These are phyloP conservation scores for Claviceps pazoutovae DNA, from an alignment of 2,329 filamentous ascomycete species.

Conservation along the genomic window DNA sequence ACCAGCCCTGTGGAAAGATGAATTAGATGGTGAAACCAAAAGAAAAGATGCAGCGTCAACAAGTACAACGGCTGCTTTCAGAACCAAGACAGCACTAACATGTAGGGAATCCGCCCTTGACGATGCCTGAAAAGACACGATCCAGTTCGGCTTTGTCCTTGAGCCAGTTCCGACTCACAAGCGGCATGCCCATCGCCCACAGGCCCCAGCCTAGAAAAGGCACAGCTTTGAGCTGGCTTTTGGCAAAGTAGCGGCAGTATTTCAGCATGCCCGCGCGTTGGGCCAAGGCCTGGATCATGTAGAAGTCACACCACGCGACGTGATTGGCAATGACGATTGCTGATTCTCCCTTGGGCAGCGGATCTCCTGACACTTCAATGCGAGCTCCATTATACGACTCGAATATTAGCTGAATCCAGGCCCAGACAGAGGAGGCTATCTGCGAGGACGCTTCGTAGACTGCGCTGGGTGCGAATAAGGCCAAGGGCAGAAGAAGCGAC, in stretches of 20 bases:
- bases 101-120: constrained; percentile 37
- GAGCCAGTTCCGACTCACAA: constrained; percentile 47
- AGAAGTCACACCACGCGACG: constrained; percentile 49
- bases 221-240: constrained; percentile 42
- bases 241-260: constrained; percentile 49
- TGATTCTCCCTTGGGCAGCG: constrained; percentile 37
- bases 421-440: constrained; percentile 41
- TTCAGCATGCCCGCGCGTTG: constrained; percentile 41
- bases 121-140: constrained; percentile 41
- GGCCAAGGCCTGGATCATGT: constrained; percentile 47
- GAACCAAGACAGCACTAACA: constrained; percentile 28
- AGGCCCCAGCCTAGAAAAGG: constrained; percentile 50
- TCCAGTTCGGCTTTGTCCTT: constrained; percentile 41
- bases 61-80: background rate
- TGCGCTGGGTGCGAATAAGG: constrained; percentile 30
- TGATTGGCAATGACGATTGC: constrained; percentile 48
- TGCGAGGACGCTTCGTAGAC: constrained; percentile 41
- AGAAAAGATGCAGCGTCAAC: background rate
- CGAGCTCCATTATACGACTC: constrained; percentile 36
- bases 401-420: constrained; percentile 44
- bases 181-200: constrained; percentile 51
- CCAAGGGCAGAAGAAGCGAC: constrained; percentile 34
- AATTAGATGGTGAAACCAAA: background rate
- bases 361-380: constrained; percentile 39
- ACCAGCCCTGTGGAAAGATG: constrained; percentile 37